phyloP scores from a whole-genome alignment of 306 rosid species.

The Pterocarpus santalinus region DNA sequence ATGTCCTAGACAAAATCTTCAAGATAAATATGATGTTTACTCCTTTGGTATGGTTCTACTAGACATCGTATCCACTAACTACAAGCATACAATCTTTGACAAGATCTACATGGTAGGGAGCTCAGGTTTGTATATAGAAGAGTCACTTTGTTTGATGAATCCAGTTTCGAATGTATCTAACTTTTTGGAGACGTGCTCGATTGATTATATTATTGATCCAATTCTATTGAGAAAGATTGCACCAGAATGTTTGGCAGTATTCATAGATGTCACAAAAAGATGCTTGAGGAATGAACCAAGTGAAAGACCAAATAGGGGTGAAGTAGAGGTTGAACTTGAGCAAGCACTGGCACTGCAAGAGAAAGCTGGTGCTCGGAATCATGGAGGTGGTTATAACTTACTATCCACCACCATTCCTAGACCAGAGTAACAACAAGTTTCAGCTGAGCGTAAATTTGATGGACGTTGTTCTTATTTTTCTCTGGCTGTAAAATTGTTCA shows the following conservation, averaged over 20 bases:
- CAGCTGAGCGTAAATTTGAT: no score
- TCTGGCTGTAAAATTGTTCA: background rate
- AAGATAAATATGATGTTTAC: background rate
- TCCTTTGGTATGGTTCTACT: background rate
- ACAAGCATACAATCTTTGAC: background rate
- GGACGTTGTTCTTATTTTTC: no score
- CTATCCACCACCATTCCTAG: background rate
- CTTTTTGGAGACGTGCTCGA: background rate
- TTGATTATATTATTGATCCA: slow-evolving; percentile 39
- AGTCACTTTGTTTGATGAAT: background rate
- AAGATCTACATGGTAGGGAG: background rate
- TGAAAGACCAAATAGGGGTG: slow-evolving; percentile 51
- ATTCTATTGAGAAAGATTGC: slow-evolving; percentile 39
- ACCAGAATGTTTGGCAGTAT: slow-evolving; percentile 38
- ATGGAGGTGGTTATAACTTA: background rate
- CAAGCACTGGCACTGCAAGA: slow-evolving; percentile 39
- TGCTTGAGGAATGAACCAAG: slow-evolving; percentile 17
- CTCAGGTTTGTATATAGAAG: background rate
- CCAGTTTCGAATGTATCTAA: background rate
- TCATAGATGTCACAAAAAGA: slow-evolving; percentile 20
- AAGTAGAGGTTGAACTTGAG: slow-evolving; percentile 54
- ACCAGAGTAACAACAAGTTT: background rate
- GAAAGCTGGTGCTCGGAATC: slow-evolving; percentile 7
- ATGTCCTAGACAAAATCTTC: background rate
- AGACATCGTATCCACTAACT: background rate